phyloP scores from a whole-genome alignment of 2,329 filamentous ascomycete genomes.

The Fusarium clavum region DNA sequence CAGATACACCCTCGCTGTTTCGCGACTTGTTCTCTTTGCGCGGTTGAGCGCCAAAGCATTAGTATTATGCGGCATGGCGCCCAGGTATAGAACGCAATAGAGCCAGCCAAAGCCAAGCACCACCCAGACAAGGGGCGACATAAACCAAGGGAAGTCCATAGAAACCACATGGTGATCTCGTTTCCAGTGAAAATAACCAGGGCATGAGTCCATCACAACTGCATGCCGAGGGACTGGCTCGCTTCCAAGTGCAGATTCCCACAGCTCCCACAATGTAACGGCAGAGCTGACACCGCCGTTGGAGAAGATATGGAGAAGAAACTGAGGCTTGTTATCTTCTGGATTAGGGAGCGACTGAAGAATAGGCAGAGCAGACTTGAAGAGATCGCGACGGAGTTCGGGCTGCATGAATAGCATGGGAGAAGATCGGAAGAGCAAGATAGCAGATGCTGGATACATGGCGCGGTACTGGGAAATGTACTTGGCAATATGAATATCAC shows the following conservation, averaged over 20 bases:
- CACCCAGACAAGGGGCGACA: slow-evolving; percentile 51
- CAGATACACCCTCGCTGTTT: slow-evolving; percentile 62
- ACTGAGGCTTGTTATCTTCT: slow-evolving; percentile 40
- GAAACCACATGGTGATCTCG: slow-evolving; percentile 56
- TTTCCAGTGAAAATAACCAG: slow-evolving; percentile 57
- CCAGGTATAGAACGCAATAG: slow-evolving; percentile 47
- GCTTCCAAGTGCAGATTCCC: slow-evolving; percentile 32
- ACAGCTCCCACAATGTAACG: slow-evolving; percentile 47
- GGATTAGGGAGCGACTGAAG: slow-evolving; percentile 49
- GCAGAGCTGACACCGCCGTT: slow-evolving; percentile 63
- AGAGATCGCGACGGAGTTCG: slow-evolving; percentile 48
- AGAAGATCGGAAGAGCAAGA: slow-evolving; percentile 61
- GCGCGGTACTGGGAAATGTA: slow-evolving; percentile 60
- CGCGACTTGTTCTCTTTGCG: slow-evolving; percentile 47
- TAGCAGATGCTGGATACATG: slow-evolving; percentile 58
- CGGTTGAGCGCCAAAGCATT: slow-evolving; percentile 56
- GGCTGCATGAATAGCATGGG: slow-evolving; percentile 52
- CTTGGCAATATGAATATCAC: slow-evolving; percentile 63
- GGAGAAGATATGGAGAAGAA: slow-evolving; percentile 64
- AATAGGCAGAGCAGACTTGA: slow-evolving; percentile 55
- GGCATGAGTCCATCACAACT: slow-evolving; percentile 61
- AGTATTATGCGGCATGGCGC: slow-evolving; percentile 48
- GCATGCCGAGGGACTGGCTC: slow-evolving; percentile 56
- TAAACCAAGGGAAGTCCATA: slow-evolving; percentile 50
- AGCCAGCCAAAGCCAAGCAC: slow-evolving; percentile 51